phyloP scores from a whole-genome alignment of 345 rosid genomes.

The Citrus trifoliata region DNA sequence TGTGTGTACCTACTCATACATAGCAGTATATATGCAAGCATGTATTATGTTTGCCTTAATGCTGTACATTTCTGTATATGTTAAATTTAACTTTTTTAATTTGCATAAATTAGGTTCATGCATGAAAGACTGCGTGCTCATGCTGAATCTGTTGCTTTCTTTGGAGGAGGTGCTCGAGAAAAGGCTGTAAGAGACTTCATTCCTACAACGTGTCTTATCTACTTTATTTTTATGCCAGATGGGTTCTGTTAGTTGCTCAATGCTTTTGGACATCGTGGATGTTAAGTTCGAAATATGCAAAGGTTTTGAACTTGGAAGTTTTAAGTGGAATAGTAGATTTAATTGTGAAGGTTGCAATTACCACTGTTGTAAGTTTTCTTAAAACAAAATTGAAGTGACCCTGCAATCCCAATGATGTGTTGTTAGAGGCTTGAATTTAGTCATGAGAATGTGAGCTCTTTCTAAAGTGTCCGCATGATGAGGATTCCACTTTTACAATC shows the following conservation, averaged over 20 bases:
- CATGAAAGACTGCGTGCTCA: conserved; percentile 95
- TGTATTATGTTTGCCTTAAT: neutral
- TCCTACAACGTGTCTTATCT: neutral
- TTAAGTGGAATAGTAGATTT: neutral
- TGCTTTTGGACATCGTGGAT: neutral
- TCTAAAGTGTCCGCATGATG: neutral
- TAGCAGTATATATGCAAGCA: neutral
- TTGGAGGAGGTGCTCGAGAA: conserved; percentile 99
- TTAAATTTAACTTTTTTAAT: conserved; percentile 12
- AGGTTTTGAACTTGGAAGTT: neutral
- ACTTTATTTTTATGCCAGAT: neutral
- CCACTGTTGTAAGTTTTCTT: neutral
- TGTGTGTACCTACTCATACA: neutral
- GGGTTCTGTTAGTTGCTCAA: neutral
- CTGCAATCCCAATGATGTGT: neutral
- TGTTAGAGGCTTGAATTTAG: neutral
- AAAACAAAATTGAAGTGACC: neutral
- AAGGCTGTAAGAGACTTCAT: conserved; percentile 70
- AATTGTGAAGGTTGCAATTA: neutral
- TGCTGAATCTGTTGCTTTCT: conserved; percentile 99
- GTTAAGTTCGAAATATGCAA: neutral
- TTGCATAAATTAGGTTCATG: conserved; percentile 72
- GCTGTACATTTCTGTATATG: conserved; percentile 9
- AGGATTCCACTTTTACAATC: neutral
- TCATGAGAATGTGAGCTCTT: neutral